These are phyloP conservation scores for Phanerodontia chrysosporium DNA, from an alignment of 768 basidiomycete species.

Conservation along the genomic window DNA sequence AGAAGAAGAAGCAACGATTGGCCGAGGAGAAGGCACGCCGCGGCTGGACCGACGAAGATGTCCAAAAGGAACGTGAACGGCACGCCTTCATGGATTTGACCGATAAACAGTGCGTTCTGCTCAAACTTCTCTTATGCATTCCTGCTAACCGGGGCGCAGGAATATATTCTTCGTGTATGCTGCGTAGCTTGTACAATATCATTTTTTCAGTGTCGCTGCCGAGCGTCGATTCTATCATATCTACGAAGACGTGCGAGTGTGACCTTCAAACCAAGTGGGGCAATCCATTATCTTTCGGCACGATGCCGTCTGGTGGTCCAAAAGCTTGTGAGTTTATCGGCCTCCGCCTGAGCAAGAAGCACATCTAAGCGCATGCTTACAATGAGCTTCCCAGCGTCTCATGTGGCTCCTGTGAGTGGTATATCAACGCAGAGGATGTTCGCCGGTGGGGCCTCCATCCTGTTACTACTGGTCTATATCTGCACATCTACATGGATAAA, in stretches of 20 bases:
- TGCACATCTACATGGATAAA: not conserved
- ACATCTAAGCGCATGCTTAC: not conserved
- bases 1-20: constrained; percentile 38
- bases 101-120: constrained; percentile 59
- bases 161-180: constrained; percentile 61
- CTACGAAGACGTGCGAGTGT: not conserved
- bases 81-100: constrained; percentile 63
- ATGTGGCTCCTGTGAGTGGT: not conserved
- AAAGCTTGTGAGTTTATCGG: not conserved
- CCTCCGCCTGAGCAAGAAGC: not conserved
- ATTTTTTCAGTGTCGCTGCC: not conserved
- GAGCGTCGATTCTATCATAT: not conserved
- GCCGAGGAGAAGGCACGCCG: constrained; percentile 39
- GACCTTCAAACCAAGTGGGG: not conserved
- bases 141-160: constrained; percentile 27
- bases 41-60: constrained; percentile 57
- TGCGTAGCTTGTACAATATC: constrained; percentile 26
- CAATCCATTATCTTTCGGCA: not conserved
- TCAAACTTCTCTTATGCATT: too few species aligned
- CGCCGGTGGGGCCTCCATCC: not conserved
- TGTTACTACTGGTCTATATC: not conserved
- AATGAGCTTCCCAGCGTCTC: not conserved
- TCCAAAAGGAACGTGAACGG: constrained; percentile 53
- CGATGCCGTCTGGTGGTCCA: not conserved
- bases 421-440: not conserved